Percentiles rank a stretch among this genome's conserved stretches.
Conservation (phyloP, 352 stramenopile species). For the Globisporangium nagaii region DNA sequence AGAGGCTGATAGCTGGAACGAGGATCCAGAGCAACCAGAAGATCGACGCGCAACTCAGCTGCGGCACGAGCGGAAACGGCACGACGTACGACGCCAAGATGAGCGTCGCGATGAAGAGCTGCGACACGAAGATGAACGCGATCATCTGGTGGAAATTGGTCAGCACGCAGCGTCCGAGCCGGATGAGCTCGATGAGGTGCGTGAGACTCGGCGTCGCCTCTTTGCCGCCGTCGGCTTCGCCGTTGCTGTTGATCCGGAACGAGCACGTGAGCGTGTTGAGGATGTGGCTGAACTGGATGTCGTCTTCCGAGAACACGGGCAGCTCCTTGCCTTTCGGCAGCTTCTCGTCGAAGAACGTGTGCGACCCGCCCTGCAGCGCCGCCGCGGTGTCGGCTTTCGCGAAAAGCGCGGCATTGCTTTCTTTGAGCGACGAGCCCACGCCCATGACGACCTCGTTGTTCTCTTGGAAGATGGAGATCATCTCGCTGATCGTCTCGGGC, state of each 20-base stretch:
- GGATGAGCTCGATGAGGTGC: constrained; percentile 77
- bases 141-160: constrained; percentile 83
- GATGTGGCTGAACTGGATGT: constrained; percentile 80
- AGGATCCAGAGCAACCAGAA: constrained; percentile 83
- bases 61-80: constrained; percentile 71
- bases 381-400: constrained; percentile 62
- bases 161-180: constrained; percentile 69
- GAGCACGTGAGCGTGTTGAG: constrained; percentile 77
- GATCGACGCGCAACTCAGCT: constrained; percentile 70
- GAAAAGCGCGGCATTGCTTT: constrained; percentile 76
- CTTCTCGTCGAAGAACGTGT: constrained; percentile 66
- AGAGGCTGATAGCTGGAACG: constrained; percentile 66
- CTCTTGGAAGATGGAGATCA: constrained; percentile 86
- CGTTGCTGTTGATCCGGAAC: constrained; percentile 48
- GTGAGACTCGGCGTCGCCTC: constrained; percentile 40
- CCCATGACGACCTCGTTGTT: constrained; percentile 81
- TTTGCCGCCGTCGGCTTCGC: constrained; percentile 19
- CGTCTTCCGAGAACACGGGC: constrained; percentile 62
- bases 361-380: constrained; percentile 58
- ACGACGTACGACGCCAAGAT: constrained; percentile 62
- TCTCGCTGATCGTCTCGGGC: constrained; percentile 92
- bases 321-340: constrained; percentile 52
- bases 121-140: constrained; percentile 81
- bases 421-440: constrained; percentile 70
- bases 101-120: constrained; percentile 73